Evolutionary conservation across 192 early-diverging fungal genomes (phyloP).

Genomic region (Obelidium mucronatum): DNA sequence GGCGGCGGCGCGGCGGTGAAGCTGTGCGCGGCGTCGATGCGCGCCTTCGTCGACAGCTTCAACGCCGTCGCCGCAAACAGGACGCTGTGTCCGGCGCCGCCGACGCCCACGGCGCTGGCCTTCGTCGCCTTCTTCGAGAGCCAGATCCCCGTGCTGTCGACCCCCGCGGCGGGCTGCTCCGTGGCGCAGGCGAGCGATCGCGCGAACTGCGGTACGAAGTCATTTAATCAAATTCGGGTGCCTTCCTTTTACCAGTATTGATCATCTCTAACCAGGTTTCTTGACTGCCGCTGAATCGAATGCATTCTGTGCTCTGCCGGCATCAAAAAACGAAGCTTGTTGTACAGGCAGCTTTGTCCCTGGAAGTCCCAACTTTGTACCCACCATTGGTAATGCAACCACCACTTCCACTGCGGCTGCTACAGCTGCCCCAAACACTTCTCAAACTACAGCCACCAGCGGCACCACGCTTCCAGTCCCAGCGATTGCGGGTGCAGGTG

Average conservation of each 20-base stretch:
- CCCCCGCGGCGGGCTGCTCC: background rate
- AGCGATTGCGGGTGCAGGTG: constrained; percentile 9
- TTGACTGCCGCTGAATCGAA: no score
- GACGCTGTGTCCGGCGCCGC: background rate
- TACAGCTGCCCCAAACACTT: background rate
- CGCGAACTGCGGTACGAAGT: constrained; percentile 11
- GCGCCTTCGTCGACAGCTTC: background rate
- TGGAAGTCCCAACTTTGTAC: background rate
- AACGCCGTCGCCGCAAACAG: background rate
- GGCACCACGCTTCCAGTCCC: constrained; percentile 1
- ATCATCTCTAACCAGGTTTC: no score
- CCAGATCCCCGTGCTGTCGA: background rate
- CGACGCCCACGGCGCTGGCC: background rate
- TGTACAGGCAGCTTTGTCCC: background rate
- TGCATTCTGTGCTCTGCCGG: no score
- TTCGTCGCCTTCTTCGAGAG: background rate
- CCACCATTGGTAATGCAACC: background rate
- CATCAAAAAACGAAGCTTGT: background rate
- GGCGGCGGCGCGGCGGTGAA: background rate
- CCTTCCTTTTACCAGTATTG: no score
- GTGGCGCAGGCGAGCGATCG: background rate
- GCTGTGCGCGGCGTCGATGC: background rate
- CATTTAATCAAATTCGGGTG: no score
- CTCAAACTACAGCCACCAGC: background rate
- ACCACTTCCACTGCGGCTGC: background rate